Conservation (phyloP, 2,329 filamentous ascomycete genomes). For the Phyllachora maydis region DNA sequence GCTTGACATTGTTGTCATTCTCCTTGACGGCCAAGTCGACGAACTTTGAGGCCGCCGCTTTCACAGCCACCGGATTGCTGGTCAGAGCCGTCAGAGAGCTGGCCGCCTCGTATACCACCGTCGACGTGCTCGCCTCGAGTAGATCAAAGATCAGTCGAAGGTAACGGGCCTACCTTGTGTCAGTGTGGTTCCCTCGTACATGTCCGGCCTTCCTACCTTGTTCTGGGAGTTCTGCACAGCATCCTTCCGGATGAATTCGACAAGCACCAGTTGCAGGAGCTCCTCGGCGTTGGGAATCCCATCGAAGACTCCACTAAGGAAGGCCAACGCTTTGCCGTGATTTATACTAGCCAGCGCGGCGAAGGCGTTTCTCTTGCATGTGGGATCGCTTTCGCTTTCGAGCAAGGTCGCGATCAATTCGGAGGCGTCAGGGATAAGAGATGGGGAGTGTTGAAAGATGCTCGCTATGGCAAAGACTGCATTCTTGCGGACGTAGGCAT, state of each 20-base stretch:
- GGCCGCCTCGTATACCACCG: constrained; percentile 92
- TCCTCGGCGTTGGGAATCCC: constrained; percentile 89
- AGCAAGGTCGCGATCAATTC: constrained; percentile 84
- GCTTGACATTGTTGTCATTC: constrained; percentile 96
- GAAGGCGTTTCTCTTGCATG: constrained; percentile 96
- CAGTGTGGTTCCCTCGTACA: constrained; percentile 6
- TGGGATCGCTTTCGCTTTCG: constrained; percentile 75
- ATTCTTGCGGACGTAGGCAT: constrained; percentile 96
- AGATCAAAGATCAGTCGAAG: constrained; percentile 90
- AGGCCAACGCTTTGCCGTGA: constrained; percentile 79
- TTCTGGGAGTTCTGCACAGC: constrained; percentile 87
- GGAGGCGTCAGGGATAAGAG: constrained; percentile 83
- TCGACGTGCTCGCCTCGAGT: constrained; percentile 78
- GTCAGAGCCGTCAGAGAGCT: constrained; percentile 87
- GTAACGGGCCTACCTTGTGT: constrained; percentile 52
- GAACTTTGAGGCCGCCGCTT: constrained; percentile 87
- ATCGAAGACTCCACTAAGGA: constrained; percentile 77
- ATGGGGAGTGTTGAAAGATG: constrained; percentile 78
- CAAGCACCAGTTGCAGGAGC: constrained; percentile 74
- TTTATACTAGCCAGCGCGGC: constrained; percentile 78
- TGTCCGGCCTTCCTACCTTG: constrained; percentile 38
- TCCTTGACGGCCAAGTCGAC: constrained; percentile 96
- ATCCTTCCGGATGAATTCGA: constrained; percentile 96
- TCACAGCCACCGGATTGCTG: constrained; percentile 91
- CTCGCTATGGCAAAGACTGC: constrained; percentile 88